A percentile compares a stretch with the other conserved stretches of the same genome.
phyloP scores from a whole-genome alignment of 768 basidiomycete species.

The Podaxis rugospora region DNA sequence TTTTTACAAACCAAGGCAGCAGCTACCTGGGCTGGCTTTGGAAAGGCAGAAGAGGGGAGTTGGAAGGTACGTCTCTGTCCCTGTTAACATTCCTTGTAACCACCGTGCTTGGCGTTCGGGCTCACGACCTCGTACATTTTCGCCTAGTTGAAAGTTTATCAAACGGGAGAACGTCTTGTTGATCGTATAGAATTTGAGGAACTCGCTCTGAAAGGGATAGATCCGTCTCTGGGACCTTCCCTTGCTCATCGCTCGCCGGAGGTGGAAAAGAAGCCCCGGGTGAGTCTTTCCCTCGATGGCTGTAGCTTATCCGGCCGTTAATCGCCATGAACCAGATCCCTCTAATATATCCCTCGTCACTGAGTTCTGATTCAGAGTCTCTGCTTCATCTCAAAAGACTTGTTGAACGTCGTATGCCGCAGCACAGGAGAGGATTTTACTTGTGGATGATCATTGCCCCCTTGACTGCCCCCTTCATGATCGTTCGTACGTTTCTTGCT shows the following conservation, averaged over 20 bases:
- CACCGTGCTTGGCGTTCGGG: background rate
- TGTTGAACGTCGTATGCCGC: constrained; percentile 51
- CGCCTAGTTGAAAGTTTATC: constrained; percentile 52
- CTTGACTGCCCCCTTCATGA: constrained; percentile 68
- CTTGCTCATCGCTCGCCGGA: constrained; percentile 25
- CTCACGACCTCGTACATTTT: background rate
- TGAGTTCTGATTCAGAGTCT: constrained; percentile 28
- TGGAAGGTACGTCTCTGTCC: constrained; percentile 62
- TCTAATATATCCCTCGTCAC: constrained; percentile 54
- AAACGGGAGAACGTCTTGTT: constrained; percentile 61
- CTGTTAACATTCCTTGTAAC: background rate
- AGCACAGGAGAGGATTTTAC: constrained; percentile 62
- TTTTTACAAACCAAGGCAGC: constrained; percentile 50
- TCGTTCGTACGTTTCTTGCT: constrained; percentile 57
- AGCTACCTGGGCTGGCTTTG: constrained; percentile 61
- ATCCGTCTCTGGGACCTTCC: constrained; percentile 64
- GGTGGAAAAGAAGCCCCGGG: constrained; percentile 11
- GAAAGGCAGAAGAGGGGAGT: constrained; percentile 53
- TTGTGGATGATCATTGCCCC: constrained; percentile 65
- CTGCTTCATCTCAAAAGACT: constrained; percentile 47
- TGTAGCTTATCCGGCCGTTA: background rate
- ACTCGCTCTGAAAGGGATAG: constrained; percentile 65
- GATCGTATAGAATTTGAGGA: constrained; percentile 82
- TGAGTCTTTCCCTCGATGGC: background rate
- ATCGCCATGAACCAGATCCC: constrained; percentile 44